Evolutionary conservation across 805 yeast species (phyloP), one percentile per base, ranked within the genome.

Genomic region (Kazachstania psychrophila): DNA sequence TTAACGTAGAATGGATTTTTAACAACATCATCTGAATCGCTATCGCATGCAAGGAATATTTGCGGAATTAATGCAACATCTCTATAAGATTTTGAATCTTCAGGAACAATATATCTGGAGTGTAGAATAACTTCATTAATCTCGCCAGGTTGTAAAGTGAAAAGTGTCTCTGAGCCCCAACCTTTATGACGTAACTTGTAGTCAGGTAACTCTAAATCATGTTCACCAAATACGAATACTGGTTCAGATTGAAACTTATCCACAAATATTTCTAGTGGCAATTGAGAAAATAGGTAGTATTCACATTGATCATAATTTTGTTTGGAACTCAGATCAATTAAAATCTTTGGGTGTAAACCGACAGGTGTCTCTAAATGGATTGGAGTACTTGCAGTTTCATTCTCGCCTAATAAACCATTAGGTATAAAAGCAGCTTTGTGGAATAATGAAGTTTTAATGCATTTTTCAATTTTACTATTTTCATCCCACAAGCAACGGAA

Each of bases 201-300:
- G 23, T 59, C 67, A 4, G 82, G 82, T 23, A 66, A 64, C 45
- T 75, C 82, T 17, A 75, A 54, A 47, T 76, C 77, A n/a, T 65
- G 58, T 36, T 71, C 74, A 3, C 80, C 80, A 68, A 70, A 70
- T 1, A 67, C 51, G 2, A 60, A 61, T 1, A 68, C 24, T 12
- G 72, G 57, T n/a, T 52, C 52, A 17, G 72, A 63, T 49, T 76
- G 78, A 49, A 72, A 75, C 48, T 61, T 61, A 55, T 75, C 81
- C n/a, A 74, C 61, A 46, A 76, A 73, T 15, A 75, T 37, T 13
- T 60, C 57, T 4, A 56, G 52, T 3, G 78, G 75, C 9, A 74
- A 46, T 7, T 66, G 64, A 19, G 69, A 51, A 42, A 61, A 60
- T 20, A 68, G 52, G 42, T 58, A 72, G 12, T 71, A 60, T 25